Percentiles rank a stretch among this genome's conserved stretches.
Evolutionary conservation across 2,329 filamentous ascomycete species (phyloP).

Genomic region (Cadophora sp.): DNA sequence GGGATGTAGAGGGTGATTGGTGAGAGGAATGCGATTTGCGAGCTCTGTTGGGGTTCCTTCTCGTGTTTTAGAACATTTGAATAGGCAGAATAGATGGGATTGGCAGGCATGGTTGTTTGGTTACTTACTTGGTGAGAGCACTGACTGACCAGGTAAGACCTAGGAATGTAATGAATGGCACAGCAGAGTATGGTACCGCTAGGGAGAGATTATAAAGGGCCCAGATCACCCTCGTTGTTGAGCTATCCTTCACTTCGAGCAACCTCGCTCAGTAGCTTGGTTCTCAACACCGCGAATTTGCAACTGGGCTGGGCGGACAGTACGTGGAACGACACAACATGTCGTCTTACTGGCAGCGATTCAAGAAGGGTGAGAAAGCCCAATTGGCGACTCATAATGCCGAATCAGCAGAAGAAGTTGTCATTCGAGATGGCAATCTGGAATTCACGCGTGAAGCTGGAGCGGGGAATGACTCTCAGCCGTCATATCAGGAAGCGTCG

Average conservation of each 20-base stretch:
- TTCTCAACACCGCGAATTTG: too few species aligned
- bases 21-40: neutral
- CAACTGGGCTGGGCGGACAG: too few species aligned
- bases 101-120: neutral
- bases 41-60: too few species aligned
- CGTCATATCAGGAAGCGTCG: constrained; percentile 58
- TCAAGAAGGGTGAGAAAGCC: constrained; percentile 10
- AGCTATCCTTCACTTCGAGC: neutral
- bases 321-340: neutral
- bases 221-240: neutral
- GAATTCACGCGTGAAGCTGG: constrained; percentile 42
- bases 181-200: neutral
- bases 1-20: neutral
- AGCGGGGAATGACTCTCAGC: constrained; percentile 52
- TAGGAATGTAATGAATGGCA: neutral
- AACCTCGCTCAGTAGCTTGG: neutral
- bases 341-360: constrained; percentile 15
- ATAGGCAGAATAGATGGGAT: neutral
- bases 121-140: neutral
- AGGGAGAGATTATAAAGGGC: neutral
- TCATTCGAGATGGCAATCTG: constrained; percentile 26
- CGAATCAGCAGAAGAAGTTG: constrained; percentile 8
- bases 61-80: neutral
- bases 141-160: neutral
- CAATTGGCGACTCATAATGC: constrained; percentile 3